Evolutionary conservation across 73 alveolate species (phyloP), one percentile per base, ranked within the genome.

Genomic region (Durusdinium trenchii): DNA sequence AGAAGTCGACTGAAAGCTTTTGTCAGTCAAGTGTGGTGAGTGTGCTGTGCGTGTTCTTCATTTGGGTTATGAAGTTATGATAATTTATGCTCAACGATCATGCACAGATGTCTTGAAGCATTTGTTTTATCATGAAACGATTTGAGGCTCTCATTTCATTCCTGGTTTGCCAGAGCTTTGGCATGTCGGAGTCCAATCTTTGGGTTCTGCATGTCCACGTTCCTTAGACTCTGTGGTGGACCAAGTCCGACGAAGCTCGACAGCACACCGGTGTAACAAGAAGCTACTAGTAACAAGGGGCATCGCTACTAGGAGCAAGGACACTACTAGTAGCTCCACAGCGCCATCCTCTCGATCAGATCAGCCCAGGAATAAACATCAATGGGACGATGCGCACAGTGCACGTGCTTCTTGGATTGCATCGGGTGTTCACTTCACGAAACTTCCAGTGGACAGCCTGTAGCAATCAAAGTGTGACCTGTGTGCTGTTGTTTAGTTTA

Each of bases 101-200:
- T n/a, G n/a, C n/a, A n/a, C n/a, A n/a, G n/a, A n/a, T n/a, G n/a
- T n/a, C n/a, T n/a, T n/a, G n/a, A n/a, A n/a, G n/a, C n/a, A n/a
- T n/a, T n/a, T n/a, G n/a, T n/a, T n/a, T n/a, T n/a, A n/a, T n/a
- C n/a, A n/a, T n/a, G n/a, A n/a, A n/a, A n/a, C 30, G 18, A 32
- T 2, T 60, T 23, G 18, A 81, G 91, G 91, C 69, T 30, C 91
- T 6, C 91, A 81, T n/a, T 48, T 81, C 35, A 30, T 81, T 28
- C 91, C 91, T 10, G 91, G 91, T 10, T 46, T 91, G 28, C 98
- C 98, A 3, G 98, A 91, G 76, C 76, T 91, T 35, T 91, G 98
- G 98, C 84, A 69, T 46, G 26, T 91, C 60, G 98, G 98, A 14
- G 67, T 69, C 42, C 85, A 76, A 69, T 47, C 90, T 78, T 4